Conservation (phyloP, 139 green algal genomes). For the Chlorella vulgaris region DNA sequence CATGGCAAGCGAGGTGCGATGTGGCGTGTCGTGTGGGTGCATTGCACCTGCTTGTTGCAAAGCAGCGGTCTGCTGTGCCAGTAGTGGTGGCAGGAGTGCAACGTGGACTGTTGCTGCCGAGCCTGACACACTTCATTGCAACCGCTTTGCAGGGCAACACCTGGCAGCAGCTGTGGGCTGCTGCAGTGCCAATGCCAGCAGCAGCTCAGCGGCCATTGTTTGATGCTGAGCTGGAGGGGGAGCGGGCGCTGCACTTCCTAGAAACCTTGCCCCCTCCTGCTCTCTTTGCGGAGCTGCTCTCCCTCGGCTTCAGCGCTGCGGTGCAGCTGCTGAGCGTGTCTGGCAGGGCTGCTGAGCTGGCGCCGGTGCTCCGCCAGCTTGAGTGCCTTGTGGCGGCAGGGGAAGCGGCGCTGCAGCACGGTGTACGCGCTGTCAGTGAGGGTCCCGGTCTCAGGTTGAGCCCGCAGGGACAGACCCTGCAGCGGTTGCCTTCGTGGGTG, state of each 20-base stretch:
- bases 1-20: conserved; percentile 41
- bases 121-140: no score
- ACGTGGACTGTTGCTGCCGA: no score
- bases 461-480: neutral
- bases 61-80: no score
- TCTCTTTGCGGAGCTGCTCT: conserved; percentile 69
- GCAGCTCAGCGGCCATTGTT: conserved; percentile 72
- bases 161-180: conserved; percentile 77
- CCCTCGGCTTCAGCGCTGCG: conserved; percentile 49
- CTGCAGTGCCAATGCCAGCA: conserved; percentile 49
- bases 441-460: neutral
- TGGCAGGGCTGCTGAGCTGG: conserved; percentile 49
- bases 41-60: no score
- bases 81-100: no score
- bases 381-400: conserved; percentile 1
- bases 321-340: conserved; percentile 52
- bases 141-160: conserved; percentile 41
- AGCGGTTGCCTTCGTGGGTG: neutral
- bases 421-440: neutral
- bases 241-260: conserved; percentile 79
- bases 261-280: conserved; percentile 67
- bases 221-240: conserved; percentile 71
- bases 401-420: neutral
- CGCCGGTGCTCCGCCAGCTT: conserved; percentile 47
- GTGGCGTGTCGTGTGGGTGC: neutral